These are phyloP conservation scores for Fusarium kyushuense DNA, from an alignment of 2,329 filamentous ascomycete species.

Conservation along the genomic window DNA sequence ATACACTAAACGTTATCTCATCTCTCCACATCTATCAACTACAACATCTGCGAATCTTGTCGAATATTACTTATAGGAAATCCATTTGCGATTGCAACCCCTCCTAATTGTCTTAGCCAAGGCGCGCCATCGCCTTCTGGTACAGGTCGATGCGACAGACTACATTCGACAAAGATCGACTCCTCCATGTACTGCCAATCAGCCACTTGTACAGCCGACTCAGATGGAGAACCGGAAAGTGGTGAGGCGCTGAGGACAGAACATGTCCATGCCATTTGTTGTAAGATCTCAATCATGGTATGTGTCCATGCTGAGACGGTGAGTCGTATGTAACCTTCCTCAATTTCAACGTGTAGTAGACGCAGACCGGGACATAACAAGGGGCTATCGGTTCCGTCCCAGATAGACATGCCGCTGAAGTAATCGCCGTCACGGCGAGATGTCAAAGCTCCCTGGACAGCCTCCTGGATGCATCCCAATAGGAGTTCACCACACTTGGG, in stretches of 20 bases:
- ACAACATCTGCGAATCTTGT: slow-evolving; percentile 14
- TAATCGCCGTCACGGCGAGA: slow-evolving; percentile 43
- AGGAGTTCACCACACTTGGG: slow-evolving; percentile 50
- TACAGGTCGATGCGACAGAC: slow-evolving; percentile 50
- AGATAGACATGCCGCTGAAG: slow-evolving; percentile 53
- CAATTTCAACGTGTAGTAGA: slow-evolving; percentile 53
- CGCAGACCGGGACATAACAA: slow-evolving; percentile 50
- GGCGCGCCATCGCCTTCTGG: slow-evolving; percentile 44
- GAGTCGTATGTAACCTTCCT: slow-evolving; percentile 50
- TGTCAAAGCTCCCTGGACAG: slow-evolving; percentile 47
- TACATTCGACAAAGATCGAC: slow-evolving; percentile 53
- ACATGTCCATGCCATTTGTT: slow-evolving; percentile 56
- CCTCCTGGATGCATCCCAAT: slow-evolving; percentile 51
- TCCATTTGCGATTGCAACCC: slow-evolving; percentile 51
- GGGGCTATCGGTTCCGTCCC: slow-evolving; percentile 50
- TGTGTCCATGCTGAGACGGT: slow-evolving; percentile 53
- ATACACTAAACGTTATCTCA: slow-evolving; percentile 13
- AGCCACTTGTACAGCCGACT: slow-evolving; percentile 49
- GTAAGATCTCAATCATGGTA: slow-evolving; percentile 53
- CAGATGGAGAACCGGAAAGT: slow-evolving; percentile 49
- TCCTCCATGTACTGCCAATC: slow-evolving; percentile 52
- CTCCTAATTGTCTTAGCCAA: slow-evolving; percentile 50
- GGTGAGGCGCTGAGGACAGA: slow-evolving; percentile 53
- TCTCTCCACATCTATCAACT: neutral
- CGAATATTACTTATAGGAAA: slow-evolving; percentile 49